Evolutionary conservation across 2,329 filamentous ascomycete species (phyloP).

Genomic region (Fusarium globosum): DNA sequence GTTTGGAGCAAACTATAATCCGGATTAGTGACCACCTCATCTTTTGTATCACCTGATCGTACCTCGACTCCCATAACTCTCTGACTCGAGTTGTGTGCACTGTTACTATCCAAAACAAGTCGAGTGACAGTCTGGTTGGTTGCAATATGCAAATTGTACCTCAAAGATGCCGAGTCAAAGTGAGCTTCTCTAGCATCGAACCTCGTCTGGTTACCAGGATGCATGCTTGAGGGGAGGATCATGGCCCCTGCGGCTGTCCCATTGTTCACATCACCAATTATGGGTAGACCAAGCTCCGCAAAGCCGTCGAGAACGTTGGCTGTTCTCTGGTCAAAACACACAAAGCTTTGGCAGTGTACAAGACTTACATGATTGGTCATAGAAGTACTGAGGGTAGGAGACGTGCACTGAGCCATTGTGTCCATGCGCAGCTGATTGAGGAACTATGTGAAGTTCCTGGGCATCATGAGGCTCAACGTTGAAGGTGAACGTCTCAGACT

Average conservation of each 20-base stretch:
- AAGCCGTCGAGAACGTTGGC: constrained; percentile 16
- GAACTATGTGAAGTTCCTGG: constrained; percentile 9
- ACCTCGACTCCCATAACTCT: constrained; percentile 28
- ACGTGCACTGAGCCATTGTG: constrained; percentile 20
- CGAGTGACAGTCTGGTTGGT: constrained; percentile 9
- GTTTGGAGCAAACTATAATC: not conserved
- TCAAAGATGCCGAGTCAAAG: not conserved
- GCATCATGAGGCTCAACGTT: constrained; percentile 1
- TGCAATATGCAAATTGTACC: constrained; percentile 14
- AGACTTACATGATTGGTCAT: constrained; percentile 10
- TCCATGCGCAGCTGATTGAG: not conserved
- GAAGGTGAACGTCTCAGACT: constrained; percentile 20
- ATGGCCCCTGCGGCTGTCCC: constrained; percentile 18
- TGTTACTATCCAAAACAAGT: constrained; percentile 6
- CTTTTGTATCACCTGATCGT: too few relatives aligned
- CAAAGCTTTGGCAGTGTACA: not conserved
- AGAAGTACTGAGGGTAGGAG: constrained; percentile 24
- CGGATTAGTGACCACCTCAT: not conserved
- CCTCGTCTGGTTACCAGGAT: constrained; percentile 11
- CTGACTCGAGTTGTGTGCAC: not conserved
- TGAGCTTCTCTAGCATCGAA: constrained; percentile 24
- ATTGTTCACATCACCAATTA: constrained; percentile 21
- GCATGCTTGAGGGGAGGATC: constrained; percentile 29
- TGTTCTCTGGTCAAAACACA: not conserved
- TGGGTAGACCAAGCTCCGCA: constrained; percentile 19